phyloP scores from a whole-genome alignment of 176 grass and related monocot genomes.

The Oryza rufipogon region DNA sequence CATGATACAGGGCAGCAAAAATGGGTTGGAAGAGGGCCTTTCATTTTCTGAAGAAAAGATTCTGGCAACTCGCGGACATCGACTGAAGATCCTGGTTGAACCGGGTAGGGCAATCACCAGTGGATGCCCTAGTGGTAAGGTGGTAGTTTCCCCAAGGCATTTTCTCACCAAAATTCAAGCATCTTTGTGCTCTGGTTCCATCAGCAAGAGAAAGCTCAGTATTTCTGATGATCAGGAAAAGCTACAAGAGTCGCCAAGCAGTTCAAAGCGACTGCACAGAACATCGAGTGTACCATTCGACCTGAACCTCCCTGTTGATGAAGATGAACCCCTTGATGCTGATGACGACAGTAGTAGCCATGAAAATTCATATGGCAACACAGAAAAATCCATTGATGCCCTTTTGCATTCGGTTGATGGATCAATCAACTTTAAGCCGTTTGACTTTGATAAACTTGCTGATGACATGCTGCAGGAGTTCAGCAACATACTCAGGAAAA shows the following conservation, averaged over 20 bases:
- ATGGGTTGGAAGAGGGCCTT: conserved; percentile 41
- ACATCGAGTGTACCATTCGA: conserved; percentile 59
- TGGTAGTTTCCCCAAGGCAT: conserved; percentile 35
- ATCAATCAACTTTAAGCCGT: conserved; percentile 52
- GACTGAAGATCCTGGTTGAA: conserved; percentile 75
- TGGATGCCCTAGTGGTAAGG: conserved; percentile 32
- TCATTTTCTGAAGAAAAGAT: conserved; percentile 67
- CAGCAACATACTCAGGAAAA: conserved; percentile 36
- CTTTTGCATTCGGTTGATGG: conserved; percentile 59
- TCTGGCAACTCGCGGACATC: conserved; percentile 46
- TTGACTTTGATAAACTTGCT: conserved; percentile 64
- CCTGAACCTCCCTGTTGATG: conserved; percentile 74
- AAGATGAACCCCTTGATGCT: conserved; percentile 39
- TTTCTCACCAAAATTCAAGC: conserved; percentile 8
- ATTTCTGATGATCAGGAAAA: conserved; percentile 42
- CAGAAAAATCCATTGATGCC: conserved; percentile 51
- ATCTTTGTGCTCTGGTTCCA: conserved; percentile 34
- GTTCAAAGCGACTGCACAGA: conserved; percentile 53
- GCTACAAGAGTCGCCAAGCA: conserved; percentile 19
- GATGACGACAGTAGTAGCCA: conserved; percentile 40
- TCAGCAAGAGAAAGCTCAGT: conserved; percentile 61
- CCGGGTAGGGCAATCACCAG: not conserved
- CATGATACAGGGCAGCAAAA: conserved; percentile 32
- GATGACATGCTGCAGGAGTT: conserved; percentile 59
- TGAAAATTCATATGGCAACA: conserved; percentile 38